Percentiles rank a stretch among this genome's conserved stretches.
These are phyloP conservation scores for Trypanosomatidae sp. DNA, from an alignment of 208 protist genomes.

Conservation along the genomic window DNA sequence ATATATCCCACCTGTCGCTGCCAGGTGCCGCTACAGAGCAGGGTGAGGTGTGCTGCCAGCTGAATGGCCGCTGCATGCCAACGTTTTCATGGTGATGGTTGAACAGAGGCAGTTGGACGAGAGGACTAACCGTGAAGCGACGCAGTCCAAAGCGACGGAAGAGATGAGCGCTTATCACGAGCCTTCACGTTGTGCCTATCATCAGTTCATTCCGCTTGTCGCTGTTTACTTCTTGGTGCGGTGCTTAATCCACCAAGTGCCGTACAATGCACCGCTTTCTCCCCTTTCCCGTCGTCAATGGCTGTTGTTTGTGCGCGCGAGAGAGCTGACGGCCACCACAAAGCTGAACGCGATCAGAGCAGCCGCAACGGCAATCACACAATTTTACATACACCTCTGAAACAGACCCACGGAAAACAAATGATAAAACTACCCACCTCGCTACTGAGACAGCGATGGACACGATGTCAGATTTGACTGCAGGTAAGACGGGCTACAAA, in stretches of 20 bases:
- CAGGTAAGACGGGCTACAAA: neutral
- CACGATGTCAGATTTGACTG: neutral
- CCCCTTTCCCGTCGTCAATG: neutral
- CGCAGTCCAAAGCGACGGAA: neutral
- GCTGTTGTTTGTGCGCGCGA: neutral
- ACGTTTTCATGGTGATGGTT: conserved; percentile 34
- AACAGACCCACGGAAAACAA: neutral
- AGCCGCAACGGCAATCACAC: neutral
- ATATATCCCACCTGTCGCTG: neutral
- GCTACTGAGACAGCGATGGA: neutral
- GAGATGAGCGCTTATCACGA: neutral
- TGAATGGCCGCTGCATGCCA: conserved; percentile 40
- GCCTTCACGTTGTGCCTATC: neutral
- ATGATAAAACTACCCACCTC: neutral
- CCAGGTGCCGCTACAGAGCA: neutral
- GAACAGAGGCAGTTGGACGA: neutral
- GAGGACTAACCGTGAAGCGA: neutral
- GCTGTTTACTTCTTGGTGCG: neutral
- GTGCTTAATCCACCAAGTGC: neutral
- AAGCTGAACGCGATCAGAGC: neutral
- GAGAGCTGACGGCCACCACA: neutral
- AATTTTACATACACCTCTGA: neutral
- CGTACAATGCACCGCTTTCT: neutral
- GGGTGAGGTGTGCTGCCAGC: conserved; percentile 28
- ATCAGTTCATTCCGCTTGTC: neutral